Base-by-base conservation (phyloP, 1,139 yeast species). In the Saccharomyces hybrid region DNA sequence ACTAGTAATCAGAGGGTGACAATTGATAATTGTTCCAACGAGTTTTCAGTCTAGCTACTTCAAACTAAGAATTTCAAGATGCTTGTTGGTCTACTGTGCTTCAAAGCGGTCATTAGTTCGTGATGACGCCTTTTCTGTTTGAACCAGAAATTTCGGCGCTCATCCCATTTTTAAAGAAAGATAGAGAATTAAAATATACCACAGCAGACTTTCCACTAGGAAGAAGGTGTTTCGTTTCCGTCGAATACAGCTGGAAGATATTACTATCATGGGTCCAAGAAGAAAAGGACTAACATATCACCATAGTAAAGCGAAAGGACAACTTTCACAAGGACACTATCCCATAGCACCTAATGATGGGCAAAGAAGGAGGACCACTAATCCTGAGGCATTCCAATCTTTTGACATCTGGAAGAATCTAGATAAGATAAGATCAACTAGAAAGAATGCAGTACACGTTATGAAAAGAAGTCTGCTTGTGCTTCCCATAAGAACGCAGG, bases 361-460 rank as follows among this genome's bases (percentile, higher is more conserved):
- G 13, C 16, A 27, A 32, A 50, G 23, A 34, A 44, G n/a, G 26
- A 44, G 9, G 44, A 7, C 9, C 44, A n/a, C 3, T 38, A 38
- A 11, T 38, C 23, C 44, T 14, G 58, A 54, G 2, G 25, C 13
- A 16, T 55, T 52, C 47, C 63, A 60, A 46, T 52, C 60, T 2
- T 66, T 62, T 47, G 66, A 62, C 48, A 54, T 66, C 8, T 63
- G 68, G 67, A 57, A 58, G 47, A 62, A 53, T 29, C 49, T 66
- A 29, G 64, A 63, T 42, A 56, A 55, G 47, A 54, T 66, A 50
- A 60, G 63, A 28, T 55, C 57, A 11, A 51, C 28, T 5, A 46
- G 55, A 38, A 41, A 52, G 16, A 41, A 53, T 29, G 55, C 63
- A 3, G 63, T 58, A 16, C 34, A 50, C 1, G 56, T 64, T 7